Evolutionary conservation across 306 rosid species (phyloP).

Genomic region (Ziziphus jujuba): DNA sequence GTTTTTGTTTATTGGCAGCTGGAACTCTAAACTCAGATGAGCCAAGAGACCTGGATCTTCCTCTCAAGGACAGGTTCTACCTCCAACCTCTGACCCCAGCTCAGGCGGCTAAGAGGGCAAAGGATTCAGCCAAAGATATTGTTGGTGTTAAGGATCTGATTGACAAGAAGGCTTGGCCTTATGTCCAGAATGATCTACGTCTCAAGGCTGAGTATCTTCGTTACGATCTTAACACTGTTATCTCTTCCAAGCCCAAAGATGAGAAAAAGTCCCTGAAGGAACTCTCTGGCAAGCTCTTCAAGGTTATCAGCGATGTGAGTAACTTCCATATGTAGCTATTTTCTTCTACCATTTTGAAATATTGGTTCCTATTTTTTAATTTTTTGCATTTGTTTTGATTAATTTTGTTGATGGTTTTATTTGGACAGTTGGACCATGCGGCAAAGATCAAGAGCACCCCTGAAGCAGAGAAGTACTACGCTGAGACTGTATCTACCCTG

Average conservation of each 20-base stretch:
- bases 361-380: not conserved
- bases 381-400: not conserved
- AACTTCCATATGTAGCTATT: not conserved
- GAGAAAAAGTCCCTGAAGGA: conserved; percentile 76
- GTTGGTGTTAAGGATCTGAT: conserved; percentile 67
- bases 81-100: conserved; percentile 65
- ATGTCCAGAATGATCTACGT: conserved; percentile 84
- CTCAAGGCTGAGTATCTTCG: conserved; percentile 72
- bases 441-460: conserved; percentile 87
- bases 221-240: conserved; percentile 78
- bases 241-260: conserved; percentile 69
- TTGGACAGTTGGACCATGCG: conserved; percentile 81
- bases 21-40: conserved; percentile 88
- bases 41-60: conserved; percentile 74
- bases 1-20: conserved; percentile 47
- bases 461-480: conserved; percentile 92
- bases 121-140: conserved; percentile 91
- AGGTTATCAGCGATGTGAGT: conserved; percentile 71
- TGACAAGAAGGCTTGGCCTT: conserved; percentile 97
- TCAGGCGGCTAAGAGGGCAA: conserved; percentile 74
- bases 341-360: not conserved
- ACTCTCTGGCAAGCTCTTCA: conserved; percentile 83
- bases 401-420: not conserved
- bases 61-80: conserved; percentile 80
- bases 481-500: conserved; percentile 66